phyloP scores from a whole-genome alignment of 2,329 filamentous ascomycete species.

The Trichoderma arundinaceum region DNA sequence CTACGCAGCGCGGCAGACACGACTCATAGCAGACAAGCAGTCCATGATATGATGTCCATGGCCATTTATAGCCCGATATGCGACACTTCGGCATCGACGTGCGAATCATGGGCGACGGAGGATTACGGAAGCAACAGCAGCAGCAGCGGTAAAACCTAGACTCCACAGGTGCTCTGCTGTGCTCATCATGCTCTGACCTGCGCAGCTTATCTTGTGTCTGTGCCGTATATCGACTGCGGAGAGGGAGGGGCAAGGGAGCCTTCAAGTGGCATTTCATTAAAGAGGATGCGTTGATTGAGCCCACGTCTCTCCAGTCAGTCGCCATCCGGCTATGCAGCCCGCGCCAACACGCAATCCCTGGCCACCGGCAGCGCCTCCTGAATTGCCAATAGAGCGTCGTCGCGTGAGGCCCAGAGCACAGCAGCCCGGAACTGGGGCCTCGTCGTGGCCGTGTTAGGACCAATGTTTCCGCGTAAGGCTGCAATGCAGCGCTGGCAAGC shows the following conservation, averaged over 20 bases:
- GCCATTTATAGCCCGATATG: slow-evolving; percentile 2
- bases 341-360: slow-evolving; percentile 25
- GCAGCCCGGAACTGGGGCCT: background rate
- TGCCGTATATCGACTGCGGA: background rate
- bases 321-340: background rate
- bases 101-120: background rate
- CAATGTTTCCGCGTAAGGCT: slow-evolving; percentile 31
- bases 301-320: slow-evolving; percentile 23
- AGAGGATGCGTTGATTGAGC: slow-evolving; percentile 30
- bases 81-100: background rate
- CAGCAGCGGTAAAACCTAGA: no score
- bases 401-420: slow-evolving; percentile 16
- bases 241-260: background rate
- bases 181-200: no score
- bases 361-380: slow-evolving; percentile 12
- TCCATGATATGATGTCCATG: background rate
- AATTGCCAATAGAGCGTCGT: background rate
- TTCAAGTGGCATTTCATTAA: slow-evolving; percentile 4
- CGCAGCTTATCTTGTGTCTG: background rate
- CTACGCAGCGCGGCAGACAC: background rate
- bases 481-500: slow-evolving; percentile 30
- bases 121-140: background rate
- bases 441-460: slow-evolving; percentile 29
- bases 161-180: no score
- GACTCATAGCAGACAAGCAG: background rate